phyloP scores from a whole-genome alignment of 192 early-diverging fungal genomes.

The Coemansia sp. region DNA sequence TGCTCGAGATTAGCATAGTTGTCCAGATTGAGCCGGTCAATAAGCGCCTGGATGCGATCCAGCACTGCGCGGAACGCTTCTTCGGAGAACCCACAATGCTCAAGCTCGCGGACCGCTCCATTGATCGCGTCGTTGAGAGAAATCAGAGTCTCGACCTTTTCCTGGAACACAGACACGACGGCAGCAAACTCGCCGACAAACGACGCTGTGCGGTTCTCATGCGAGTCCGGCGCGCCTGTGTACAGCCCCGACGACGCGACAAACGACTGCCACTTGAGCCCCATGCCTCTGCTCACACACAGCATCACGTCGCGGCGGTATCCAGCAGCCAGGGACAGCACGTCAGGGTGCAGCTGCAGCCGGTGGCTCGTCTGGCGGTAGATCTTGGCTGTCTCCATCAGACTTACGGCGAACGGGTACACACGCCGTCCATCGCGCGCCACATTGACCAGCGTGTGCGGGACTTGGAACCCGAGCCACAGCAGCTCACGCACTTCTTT shows the following conservation, averaged over 20 bases:
- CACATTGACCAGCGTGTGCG: constrained; percentile 83
- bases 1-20: constrained; percentile 89
- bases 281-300: constrained; percentile 73
- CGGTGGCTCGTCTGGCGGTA: constrained; percentile 84
- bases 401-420: constrained; percentile 95
- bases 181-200: constrained; percentile 96
- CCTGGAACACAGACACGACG: constrained; percentile 90
- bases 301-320: constrained; percentile 93
- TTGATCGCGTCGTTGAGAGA: constrained; percentile 81
- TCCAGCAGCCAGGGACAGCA: constrained; percentile 82
- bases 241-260: constrained; percentile 59
- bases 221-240: constrained; percentile 51
- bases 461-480: constrained; percentile 95
- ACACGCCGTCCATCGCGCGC: constrained; percentile 96
- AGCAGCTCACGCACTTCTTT: constrained; percentile 97
- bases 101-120: constrained; percentile 78
- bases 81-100: constrained; percentile 72
- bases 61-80: constrained; percentile 69
- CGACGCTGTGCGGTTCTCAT: constrained; percentile 83
- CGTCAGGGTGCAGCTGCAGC: constrained; percentile 72
- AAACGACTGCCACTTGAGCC: constrained; percentile 94
- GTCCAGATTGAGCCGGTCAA: constrained; percentile 93
- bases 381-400: constrained; percentile 93
- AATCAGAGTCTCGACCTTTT: constrained; percentile 87
- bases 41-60: constrained; percentile 81